Base-by-base conservation (phyloP, 768 basidiomycete genomes). In the Agrocybe praecox region DNA sequence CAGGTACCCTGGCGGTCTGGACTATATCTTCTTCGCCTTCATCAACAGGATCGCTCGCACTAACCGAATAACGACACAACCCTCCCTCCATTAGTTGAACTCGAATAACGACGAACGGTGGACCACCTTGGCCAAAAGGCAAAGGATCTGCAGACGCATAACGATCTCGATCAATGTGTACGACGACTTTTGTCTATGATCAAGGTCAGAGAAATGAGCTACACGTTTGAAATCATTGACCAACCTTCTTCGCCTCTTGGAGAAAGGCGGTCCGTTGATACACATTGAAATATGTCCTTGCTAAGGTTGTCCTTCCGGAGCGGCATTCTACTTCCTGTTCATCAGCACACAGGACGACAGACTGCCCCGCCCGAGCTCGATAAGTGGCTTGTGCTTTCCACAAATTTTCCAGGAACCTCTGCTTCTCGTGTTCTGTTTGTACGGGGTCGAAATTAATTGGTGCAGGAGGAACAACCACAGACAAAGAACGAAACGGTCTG, bases 351-450 rank as follows among this genome's bases (percentile, higher is more conserved):
- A 93, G 74, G 10, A 89, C 84, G 17, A 90, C 86, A 2, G 89
- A 90, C 65, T 90, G 88, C 0, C 88, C 89, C 8, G 79, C 72
- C 50, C 84, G 83, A 1, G 92, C 83, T 55, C 95, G 80, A 62
- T 89, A 89, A 46, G 80, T 84, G 8, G 93, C 93, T 68, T 98
- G 95, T 21, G 87, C 87, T 43, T 81, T 81, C 95, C 95, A 98
- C 11, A 98, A 73, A 67, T 94, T 94, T 61, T 94, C 87, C 29
- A 98, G 72, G 67, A 98, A 98, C 9, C 89, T 83, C 40, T 80
- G 80, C 71, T 96, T 96, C 68, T 91, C 90, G 7, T 67, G 68
- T 54, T 84, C 80, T 4, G 86, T 83, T 52, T 83, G 80, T 0
- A 75, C 72, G 17, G 90, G 89, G 65, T 94, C 89, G 32, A 89